Percentiles rank a stretch among this genome's conserved stretches.
phyloP scores from a whole-genome alignment of 352 stramenopile genomes.

The Pythium coloratum region DNA sequence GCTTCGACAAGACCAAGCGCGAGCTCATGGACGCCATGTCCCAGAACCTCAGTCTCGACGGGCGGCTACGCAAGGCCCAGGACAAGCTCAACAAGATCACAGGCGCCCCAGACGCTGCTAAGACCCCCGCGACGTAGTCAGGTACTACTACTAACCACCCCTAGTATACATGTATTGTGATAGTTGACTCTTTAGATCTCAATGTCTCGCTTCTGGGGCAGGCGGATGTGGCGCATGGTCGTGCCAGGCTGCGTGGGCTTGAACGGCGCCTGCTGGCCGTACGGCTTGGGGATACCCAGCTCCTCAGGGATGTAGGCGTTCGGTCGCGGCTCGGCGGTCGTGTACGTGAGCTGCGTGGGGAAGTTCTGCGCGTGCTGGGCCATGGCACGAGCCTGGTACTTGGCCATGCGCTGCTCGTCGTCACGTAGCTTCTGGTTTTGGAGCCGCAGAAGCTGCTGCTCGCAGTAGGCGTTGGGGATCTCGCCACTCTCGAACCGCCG shows the following conservation, averaged over 20 bases:
- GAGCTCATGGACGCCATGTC: constrained; percentile 74
- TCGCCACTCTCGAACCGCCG: constrained; percentile 64
- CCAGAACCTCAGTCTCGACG: constrained; percentile 63
- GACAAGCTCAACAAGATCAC: constrained; percentile 64
- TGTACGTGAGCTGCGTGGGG: constrained; percentile 75
- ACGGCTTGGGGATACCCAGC: constrained; percentile 92
- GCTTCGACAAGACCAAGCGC: constrained; percentile 74
- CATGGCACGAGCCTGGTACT: constrained; percentile 42
- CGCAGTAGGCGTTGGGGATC: constrained; percentile 73
- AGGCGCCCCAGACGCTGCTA: constrained; percentile 7
- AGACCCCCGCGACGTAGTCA: not conserved
- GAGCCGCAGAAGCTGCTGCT: constrained; percentile 69
- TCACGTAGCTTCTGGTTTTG: constrained; percentile 55
- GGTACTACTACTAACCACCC: not conserved
- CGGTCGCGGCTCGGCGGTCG: constrained; percentile 88
- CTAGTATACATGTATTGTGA: constrained; percentile 11
- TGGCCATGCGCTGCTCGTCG: constrained; percentile 44
- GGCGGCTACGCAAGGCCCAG: constrained; percentile 59
- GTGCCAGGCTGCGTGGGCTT: constrained; percentile 86
- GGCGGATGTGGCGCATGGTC: constrained; percentile 92
- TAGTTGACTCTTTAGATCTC: constrained; percentile 80
- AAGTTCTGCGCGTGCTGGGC: constrained; percentile 59
- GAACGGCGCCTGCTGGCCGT: constrained; percentile 90
- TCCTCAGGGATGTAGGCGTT: constrained; percentile 95
- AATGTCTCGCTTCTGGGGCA: constrained; percentile 87